Evolutionary conservation across 2,329 filamentous ascomycete species (phyloP).

Genomic region (Sporothrix euskadiensis): DNA sequence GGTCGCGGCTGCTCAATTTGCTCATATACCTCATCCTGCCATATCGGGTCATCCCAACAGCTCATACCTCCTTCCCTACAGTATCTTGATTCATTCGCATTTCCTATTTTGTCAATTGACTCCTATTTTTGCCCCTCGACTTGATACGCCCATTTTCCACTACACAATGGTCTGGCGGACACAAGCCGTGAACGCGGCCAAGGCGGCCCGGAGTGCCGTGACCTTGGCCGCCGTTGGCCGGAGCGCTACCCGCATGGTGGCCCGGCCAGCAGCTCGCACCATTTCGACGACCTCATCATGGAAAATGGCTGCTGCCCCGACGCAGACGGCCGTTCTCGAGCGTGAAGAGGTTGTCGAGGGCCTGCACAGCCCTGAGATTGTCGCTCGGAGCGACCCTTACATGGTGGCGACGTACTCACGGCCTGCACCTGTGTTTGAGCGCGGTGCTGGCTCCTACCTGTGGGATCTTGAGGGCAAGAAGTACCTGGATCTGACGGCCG

Average conservation of each 20-base stretch:
- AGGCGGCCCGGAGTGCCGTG: slow-evolving; percentile 25
- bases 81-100: background rate
- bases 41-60: background rate
- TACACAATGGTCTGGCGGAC: slow-evolving; percentile 30
- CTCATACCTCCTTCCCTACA: background rate
- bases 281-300: background rate
- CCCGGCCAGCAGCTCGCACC: slow-evolving; percentile 14
- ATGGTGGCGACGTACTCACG: slow-evolving; percentile 97
- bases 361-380: slow-evolving; percentile 63
- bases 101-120: background rate
- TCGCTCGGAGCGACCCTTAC: slow-evolving; percentile 74
- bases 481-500: slow-evolving; percentile 93
- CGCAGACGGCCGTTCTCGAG: background rate
- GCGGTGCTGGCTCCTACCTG: slow-evolving; percentile 81
- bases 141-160: background rate
- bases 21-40: slow-evolving; percentile 9
- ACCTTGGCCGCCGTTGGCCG: background rate
- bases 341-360: slow-evolving; percentile 10
- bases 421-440: slow-evolving; percentile 84
- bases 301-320: slow-evolving; percentile 13
- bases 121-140: background rate
- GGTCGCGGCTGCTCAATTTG: slow-evolving; percentile 7
- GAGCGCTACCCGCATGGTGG: slow-evolving; percentile 11
- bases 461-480: slow-evolving; percentile 87
- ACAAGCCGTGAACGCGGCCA: slow-evolving; percentile 26